Evolutionary conservation across 495 filamentous ascomycete genomes (phyloP).

Genomic region (Aspergillus affinis): DNA sequence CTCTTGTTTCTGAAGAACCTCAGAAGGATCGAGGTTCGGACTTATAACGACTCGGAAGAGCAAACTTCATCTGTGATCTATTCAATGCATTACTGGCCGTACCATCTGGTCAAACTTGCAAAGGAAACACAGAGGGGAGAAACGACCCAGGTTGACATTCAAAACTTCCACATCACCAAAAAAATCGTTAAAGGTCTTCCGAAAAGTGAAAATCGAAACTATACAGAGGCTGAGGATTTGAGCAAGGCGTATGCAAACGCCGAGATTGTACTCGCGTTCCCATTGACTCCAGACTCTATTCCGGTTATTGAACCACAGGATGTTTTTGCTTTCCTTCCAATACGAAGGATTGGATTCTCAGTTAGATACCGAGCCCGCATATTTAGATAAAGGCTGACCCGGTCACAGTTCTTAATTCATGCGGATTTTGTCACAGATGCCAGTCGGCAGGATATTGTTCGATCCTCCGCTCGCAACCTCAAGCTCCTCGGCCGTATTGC

Average conservation of each 20-base stretch:
- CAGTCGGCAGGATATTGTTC: constrained; percentile 40
- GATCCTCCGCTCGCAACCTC: constrained; percentile 21
- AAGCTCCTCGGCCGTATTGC: constrained; percentile 20
- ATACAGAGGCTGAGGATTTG: constrained; percentile 18
- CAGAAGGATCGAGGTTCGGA: constrained; percentile 25
- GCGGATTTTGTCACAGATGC: constrained; percentile 47
- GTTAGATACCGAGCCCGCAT: constrained; percentile 8
- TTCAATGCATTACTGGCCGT: constrained; percentile 3
- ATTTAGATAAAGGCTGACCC: constrained; percentile 10
- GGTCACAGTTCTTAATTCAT: constrained; percentile 47
- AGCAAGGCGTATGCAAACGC: constrained; percentile 21
- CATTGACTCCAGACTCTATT: constrained; percentile 21
- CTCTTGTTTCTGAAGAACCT: constrained; percentile 42
- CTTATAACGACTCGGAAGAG: constrained; percentile 21
- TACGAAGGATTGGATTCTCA: constrained; percentile 33
- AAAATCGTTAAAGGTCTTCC: constrained; percentile 20
- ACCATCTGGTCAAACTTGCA: constrained; percentile 7
- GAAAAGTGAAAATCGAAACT: constrained; percentile 29
- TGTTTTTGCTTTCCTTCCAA: constrained; percentile 41
- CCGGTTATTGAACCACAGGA: constrained; percentile 28
- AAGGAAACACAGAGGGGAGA: not conserved
- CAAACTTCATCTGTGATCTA: constrained; percentile 10
- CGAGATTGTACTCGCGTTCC: constrained; percentile 42
- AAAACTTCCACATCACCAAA: constrained; percentile 27
- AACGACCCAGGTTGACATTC: not conserved